Evolutionary conservation across 768 basidiomycete species (phyloP), one percentile per base, ranked within the genome.

Genomic region (Lactifluus piperatus): DNA sequence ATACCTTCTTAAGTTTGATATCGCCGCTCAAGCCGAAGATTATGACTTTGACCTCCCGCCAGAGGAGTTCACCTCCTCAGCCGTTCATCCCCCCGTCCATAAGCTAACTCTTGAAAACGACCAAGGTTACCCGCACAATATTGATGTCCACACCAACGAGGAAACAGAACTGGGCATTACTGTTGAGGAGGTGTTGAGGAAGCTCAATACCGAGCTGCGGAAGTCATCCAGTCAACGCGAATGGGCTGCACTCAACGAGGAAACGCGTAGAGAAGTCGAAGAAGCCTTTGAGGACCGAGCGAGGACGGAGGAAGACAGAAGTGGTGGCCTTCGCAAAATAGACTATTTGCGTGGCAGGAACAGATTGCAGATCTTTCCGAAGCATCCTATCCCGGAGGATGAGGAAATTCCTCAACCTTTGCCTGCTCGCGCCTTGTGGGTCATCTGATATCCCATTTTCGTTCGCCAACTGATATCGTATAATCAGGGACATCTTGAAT

Each of bases 281-380:
- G 36, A 51, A 14, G 36, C 54, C 5, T 60, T 60, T 22, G 36
- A 32, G n/a, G 45, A 56, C n/a, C 37, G 54, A 16, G 54, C 49
- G 8, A 24, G 29, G 49, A 51, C 59, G 2, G 59, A 51, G 18
- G 59, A 60, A 18, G 59, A 51, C 43, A 45, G 36, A 16, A 51
- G 54, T 13, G 50, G 49, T 14, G 59, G 59, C 3, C 36, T 56
- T 7, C 59, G 49, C 34, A 45, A 29, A 49, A 56, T 60, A 26
- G 59, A 60, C 54, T 56, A 56, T 41, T 26, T 60, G 29, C 36
- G 54, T 32, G 59, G 54, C 27, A 60, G 49, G 49, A 56, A 60
- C 49, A 45, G 59, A 46, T 49, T 60, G 8, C 49, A 60, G 20
- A 26, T 60, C 11, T 60, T 60, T 49, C 43, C 59, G 22, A 60